Conservation (phyloP, 352 stramenopile genomes). For the Globisporangium nodosum region DNA sequence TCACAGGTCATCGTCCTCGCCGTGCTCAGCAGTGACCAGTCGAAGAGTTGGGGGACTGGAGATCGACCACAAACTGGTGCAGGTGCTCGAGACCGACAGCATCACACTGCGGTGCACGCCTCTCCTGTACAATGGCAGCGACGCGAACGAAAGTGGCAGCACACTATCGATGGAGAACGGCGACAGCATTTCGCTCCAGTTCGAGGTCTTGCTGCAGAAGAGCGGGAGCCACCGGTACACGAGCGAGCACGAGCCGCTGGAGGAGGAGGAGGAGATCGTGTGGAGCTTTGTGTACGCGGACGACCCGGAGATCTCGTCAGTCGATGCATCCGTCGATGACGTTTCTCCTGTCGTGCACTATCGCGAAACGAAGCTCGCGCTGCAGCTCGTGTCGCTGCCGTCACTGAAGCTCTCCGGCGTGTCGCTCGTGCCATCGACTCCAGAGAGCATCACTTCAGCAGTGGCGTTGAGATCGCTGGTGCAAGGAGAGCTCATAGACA, state of each 20-base stretch:
- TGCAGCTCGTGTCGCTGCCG: slow-evolving; percentile 44
- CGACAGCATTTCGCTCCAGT: slow-evolving; percentile 30
- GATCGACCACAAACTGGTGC: neutral
- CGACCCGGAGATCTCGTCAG: neutral
- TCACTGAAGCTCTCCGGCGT: slow-evolving; percentile 43
- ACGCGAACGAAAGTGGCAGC: neutral
- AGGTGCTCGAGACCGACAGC: slow-evolving; percentile 14
- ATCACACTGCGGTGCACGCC: slow-evolving; percentile 14
- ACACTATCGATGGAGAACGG: slow-evolving; percentile 25
- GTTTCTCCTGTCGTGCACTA: slow-evolving; percentile 25
- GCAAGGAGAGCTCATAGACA: neutral
- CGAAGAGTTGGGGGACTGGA: neutral
- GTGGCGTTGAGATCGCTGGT: neutral
- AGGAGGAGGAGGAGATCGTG: slow-evolving; percentile 43
- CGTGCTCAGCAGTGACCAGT: neutral
- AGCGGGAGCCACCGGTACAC: slow-evolving; percentile 3
- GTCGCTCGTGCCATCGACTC: slow-evolving; percentile 25
- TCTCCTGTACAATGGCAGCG: neutral
- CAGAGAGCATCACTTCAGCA: slow-evolving; percentile 8
- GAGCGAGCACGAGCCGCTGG: slow-evolving; percentile 9
- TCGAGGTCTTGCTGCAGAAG: slow-evolving; percentile 27
- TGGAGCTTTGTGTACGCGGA: slow-evolving; percentile 60
- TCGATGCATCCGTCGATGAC: neutral
- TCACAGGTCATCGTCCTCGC: neutral
- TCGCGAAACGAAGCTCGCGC: slow-evolving; percentile 41